Evolutionary conservation across 2,329 filamentous ascomycete species (phyloP).

Genomic region (Paraphaeosphaeria sporulosa): DNA sequence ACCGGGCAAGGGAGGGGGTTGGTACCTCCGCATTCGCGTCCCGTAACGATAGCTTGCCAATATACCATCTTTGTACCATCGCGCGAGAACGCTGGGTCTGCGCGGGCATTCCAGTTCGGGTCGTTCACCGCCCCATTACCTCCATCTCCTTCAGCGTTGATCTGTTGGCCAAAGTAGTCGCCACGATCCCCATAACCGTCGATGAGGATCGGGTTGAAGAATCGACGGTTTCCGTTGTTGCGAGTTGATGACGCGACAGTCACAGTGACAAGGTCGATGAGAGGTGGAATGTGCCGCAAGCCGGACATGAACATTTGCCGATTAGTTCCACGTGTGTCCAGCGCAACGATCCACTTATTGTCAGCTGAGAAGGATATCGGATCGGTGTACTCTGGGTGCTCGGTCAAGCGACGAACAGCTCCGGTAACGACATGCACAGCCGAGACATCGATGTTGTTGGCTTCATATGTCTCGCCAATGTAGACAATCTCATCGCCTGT

Average conservation of each 20-base stretch:
- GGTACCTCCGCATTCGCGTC: slow-evolving; percentile 53
- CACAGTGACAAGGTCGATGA: slow-evolving; percentile 43
- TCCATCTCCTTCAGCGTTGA: slow-evolving; percentile 48
- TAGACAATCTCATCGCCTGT: slow-evolving; percentile 53
- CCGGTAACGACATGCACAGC: slow-evolving; percentile 53
- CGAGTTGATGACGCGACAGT: slow-evolving; percentile 49
- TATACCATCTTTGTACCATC: slow-evolving; percentile 56
- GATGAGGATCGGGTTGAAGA: slow-evolving; percentile 57
- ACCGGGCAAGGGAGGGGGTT: slow-evolving; percentile 54
- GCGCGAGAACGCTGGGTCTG: slow-evolving; percentile 54
- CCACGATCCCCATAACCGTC: slow-evolving; percentile 56
- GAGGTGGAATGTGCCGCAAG: slow-evolving; percentile 54
- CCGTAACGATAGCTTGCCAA: slow-evolving; percentile 49
- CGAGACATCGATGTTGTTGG: slow-evolving; percentile 57
- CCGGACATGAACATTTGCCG: slow-evolving; percentile 54
- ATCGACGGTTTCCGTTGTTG: slow-evolving; percentile 56
- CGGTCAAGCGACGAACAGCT: slow-evolving; percentile 52
- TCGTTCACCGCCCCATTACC: slow-evolving; percentile 46
- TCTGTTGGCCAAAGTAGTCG: slow-evolving; percentile 54
- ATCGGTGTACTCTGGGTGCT: slow-evolving; percentile 56
- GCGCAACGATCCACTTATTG: slow-evolving; percentile 52
- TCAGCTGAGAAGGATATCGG: slow-evolving; percentile 54
- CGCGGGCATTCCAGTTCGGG: slow-evolving; percentile 58
- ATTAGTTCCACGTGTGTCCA: slow-evolving; percentile 55
- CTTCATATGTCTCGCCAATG: slow-evolving; percentile 51